Percentiles rank a stretch among this genome's conserved stretches.
Conservation (phyloP, 805 yeast genomes). For the Brettanomyces nanus region DNA sequence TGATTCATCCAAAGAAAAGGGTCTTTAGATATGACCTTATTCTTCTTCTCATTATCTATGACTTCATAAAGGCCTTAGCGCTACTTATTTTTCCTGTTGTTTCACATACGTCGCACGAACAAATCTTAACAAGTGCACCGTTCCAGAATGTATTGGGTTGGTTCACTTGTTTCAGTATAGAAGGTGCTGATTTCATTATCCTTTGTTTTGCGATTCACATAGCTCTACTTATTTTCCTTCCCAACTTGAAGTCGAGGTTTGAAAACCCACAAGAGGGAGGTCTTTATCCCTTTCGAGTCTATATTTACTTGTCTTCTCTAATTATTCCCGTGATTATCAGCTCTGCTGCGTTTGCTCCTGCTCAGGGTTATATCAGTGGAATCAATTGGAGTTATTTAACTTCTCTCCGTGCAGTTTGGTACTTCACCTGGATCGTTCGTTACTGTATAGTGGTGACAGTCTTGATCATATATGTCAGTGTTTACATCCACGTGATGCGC, state of each 20-base stretch:
- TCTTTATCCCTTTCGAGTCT: slow-evolving; percentile 46
- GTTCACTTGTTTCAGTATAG: slow-evolving; percentile 71
- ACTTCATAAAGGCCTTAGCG: slow-evolving; percentile 63
- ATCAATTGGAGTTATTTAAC: slow-evolving; percentile 69
- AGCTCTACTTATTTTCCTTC: slow-evolving; percentile 60
- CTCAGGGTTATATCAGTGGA: slow-evolving; percentile 50
- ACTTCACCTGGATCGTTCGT: slow-evolving; percentile 78
- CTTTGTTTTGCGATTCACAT: slow-evolving; percentile 79
- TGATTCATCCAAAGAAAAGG: slow-evolving; percentile 54
- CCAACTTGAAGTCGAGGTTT: slow-evolving; percentile 30
- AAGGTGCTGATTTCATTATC: slow-evolving; percentile 83
- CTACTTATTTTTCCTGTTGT: slow-evolving; percentile 55
- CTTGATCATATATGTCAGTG: slow-evolving; percentile 54
- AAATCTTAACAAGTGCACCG: slow-evolving; percentile 10
- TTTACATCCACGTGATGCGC: slow-evolving; percentile 62
- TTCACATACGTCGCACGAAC: slow-evolving; percentile 8
- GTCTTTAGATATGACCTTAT: slow-evolving; percentile 69
- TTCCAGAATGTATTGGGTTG: slow-evolving; percentile 69
- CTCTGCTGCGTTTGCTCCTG: slow-evolving; percentile 55
- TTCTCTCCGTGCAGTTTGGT: slow-evolving; percentile 71
- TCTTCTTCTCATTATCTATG: slow-evolving; percentile 58
- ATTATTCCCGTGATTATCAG: slow-evolving; percentile 62
- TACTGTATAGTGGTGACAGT: slow-evolving; percentile 58
- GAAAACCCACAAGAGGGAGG: slow-evolving; percentile 54
- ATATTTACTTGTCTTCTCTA: slow-evolving; percentile 50